phyloP scores from a whole-genome alignment of 352 stramenopile genomes.

The Globisporangium ultimum region DNA sequence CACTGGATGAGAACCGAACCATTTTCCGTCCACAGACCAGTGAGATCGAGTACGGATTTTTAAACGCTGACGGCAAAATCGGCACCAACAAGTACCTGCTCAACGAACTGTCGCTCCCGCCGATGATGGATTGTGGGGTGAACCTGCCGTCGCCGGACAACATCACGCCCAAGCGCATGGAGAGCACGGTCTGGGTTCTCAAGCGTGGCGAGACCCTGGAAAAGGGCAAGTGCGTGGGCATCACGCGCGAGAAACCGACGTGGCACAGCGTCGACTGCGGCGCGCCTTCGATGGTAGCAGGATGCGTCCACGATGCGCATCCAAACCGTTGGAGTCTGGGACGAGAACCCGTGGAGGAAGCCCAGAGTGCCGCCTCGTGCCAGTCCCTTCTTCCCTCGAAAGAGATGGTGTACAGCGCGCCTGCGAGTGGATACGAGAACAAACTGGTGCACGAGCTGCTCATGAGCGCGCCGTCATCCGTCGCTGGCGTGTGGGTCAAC shows the following conservation, averaged over 20 bases:
- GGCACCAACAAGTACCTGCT: slow-evolving; percentile 66
- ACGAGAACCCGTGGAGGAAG: slow-evolving; percentile 24
- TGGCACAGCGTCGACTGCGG: slow-evolving; percentile 67
- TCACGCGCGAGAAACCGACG: slow-evolving; percentile 29
- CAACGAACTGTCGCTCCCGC: slow-evolving; percentile 61
- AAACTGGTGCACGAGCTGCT: slow-evolving; percentile 38
- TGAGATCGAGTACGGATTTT: slow-evolving; percentile 80
- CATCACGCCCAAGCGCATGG: slow-evolving; percentile 79
- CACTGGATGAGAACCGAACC: slow-evolving; percentile 40
- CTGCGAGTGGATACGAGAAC: slow-evolving; percentile 57
- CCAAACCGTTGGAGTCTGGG: slow-evolving; percentile 37
- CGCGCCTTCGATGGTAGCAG: slow-evolving; percentile 32
- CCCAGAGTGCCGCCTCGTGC: slow-evolving; percentile 25
- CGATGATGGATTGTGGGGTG: slow-evolving; percentile 62
- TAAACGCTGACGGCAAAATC: slow-evolving; percentile 74
- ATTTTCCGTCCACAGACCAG: slow-evolving; percentile 84
- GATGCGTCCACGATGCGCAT: slow-evolving; percentile 30
- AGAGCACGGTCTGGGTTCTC: slow-evolving; percentile 65
- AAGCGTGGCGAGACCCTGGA: slow-evolving; percentile 26
- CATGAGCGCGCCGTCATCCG: slow-evolving; percentile 16
- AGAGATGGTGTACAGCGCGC: slow-evolving; percentile 31
- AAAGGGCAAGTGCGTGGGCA: slow-evolving; percentile 42
- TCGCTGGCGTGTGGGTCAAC: slow-evolving; percentile 50
- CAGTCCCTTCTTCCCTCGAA: too few relatives aligned
- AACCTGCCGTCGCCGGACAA: slow-evolving; percentile 83